Evolutionary conservation across 306 rosid genomes (phyloP), one percentile per base, ranked within the genome.

Genomic region (Betula pendula): DNA sequence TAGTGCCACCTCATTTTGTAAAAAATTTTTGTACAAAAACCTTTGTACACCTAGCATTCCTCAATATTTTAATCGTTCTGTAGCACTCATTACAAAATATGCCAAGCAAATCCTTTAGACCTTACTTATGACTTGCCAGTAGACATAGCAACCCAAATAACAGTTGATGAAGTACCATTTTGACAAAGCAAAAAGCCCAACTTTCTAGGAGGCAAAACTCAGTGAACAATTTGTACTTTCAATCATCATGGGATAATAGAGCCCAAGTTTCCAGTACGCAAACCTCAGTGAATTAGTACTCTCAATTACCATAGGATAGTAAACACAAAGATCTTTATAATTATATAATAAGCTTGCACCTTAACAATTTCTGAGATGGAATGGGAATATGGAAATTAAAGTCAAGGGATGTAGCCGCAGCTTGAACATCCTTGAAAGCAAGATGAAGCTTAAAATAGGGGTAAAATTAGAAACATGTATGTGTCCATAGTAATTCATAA

Each of bases 361-460:
- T 58, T 27, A 27, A 25, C 19, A 25, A 59, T 59, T 59, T 59
- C 66, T 59, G 14, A 59, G 66, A 24, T 59, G 66, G 66, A 59
- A 24, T 24, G 66, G 11, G 66, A 29, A 59, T 11, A 59, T 25
- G 33, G 66, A 6, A 24, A 50, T 19, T 19, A 13, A 22, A 10
- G 38, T 25, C 66, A 59, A 29, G 40, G 9, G 20, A 60, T 60
- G 25, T 29, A 27, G 25, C 19, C 4, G 25, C 20, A 60, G 68
- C 40, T 60, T 31, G 17, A 29, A 60, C n/a, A 60, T 60, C n/a
- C 42, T 60, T 10, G 11, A 56, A 56, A 56, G 65, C 27, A 2
- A 27, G 33, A 60, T 60, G 33, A 22, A 56, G 65, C 65, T 56
- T 56, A 56, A 50, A 5, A 50, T 15, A 10, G 8, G 31, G 25